These are phyloP conservation scores for Boletus pseudopeckii DNA, from an alignment of 768 basidiomycete genomes.

Conservation along the genomic window DNA sequence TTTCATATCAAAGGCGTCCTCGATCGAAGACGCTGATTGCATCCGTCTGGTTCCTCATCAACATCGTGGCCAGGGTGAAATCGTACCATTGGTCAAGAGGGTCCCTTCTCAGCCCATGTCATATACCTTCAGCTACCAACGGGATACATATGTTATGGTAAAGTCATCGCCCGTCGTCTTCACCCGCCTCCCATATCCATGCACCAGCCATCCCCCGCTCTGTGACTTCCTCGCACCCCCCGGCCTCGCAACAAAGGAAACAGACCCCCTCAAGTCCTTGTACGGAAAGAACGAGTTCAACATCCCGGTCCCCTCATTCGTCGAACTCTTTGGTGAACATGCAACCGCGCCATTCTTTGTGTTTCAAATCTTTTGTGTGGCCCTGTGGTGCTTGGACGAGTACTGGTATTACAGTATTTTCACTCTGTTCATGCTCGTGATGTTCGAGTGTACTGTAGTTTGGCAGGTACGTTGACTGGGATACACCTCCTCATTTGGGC, in stretches of 20 bases:
- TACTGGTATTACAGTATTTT: conserved; percentile 99
- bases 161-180: conserved; percentile 60
- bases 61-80: conserved; percentile 87
- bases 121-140: conserved; percentile 91
- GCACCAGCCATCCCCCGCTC: conserved; percentile 64
- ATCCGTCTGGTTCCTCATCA: conserved; percentile 76
- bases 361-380: conserved; percentile 97
- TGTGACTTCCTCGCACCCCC: conserved; percentile 57
- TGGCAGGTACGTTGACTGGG: conserved; percentile 71
- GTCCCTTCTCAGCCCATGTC: conserved; percentile 50
- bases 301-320: conserved; percentile 94
- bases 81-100: conserved; percentile 72
- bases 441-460: conserved; percentile 98
- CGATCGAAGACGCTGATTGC: conserved; percentile 70
- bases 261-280: conserved; percentile 53
- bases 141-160: conserved; percentile 82
- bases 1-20: conserved; percentile 44
- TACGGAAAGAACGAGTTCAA: conserved; percentile 96
- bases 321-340: conserved; percentile 89
- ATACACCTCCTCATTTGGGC: not conserved
- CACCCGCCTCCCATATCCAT: conserved; percentile 83
- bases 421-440: conserved; percentile 96
- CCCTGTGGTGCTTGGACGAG: conserved; percentile 95
- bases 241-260: conserved; percentile 48
- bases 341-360: conserved; percentile 99